Base-by-base conservation (phyloP, 2,329 filamentous ascomycete genomes). In the Apiospora malaysiana region DNA sequence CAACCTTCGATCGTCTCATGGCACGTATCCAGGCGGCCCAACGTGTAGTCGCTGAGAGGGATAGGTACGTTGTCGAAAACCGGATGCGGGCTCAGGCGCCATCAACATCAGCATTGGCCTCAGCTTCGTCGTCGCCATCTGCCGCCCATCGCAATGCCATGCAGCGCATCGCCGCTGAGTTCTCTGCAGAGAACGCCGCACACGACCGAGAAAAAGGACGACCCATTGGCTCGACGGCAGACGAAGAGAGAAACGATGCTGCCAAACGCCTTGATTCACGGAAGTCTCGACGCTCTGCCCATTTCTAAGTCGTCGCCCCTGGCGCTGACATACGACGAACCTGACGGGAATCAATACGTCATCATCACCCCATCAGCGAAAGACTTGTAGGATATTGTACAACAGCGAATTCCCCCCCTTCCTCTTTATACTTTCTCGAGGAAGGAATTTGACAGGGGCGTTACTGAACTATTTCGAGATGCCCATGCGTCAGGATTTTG, bases 1-100 rank as follows among this genome's bases (percentile, higher is more conserved):
- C 65, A 18, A 46, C 25, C 12, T 46, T 67, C 21, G 65, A 67
- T 18, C n/a, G 21, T 46, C 40, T 67, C n/a, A 67, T 67, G 65
- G 25, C 16, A 9, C 12, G 23, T n/a, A 67, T 67, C 12, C n/a
- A 27, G 40, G 14, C 25, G n/a, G 65, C 65, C 3, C 65, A 67
- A 18, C 40, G 43, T 25, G 40, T 45, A 7, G 65, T 67, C 25
- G 65, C 65, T n/a, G 12, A 45, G n/a, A 4, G 14, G n/a, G 65
- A 67, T n/a, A 14, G 27, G 65, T 12, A n/a, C 12, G n/a, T 67
- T n/a, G 65, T 67, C n/a, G 40, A 67, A 42, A 46, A 67, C 7
- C 42, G 65, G 40, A 67, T 67, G 65, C 40, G 65, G 46, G 65
- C n/a, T 1, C 25, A 32, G 10, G 65, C 43, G n/a, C 49, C 27